Evolutionary conservation across 2,329 filamentous ascomycete genomes (phyloP), one percentile per base, ranked within the genome.

Genomic region (Xylariomycetidae sp.): DNA sequence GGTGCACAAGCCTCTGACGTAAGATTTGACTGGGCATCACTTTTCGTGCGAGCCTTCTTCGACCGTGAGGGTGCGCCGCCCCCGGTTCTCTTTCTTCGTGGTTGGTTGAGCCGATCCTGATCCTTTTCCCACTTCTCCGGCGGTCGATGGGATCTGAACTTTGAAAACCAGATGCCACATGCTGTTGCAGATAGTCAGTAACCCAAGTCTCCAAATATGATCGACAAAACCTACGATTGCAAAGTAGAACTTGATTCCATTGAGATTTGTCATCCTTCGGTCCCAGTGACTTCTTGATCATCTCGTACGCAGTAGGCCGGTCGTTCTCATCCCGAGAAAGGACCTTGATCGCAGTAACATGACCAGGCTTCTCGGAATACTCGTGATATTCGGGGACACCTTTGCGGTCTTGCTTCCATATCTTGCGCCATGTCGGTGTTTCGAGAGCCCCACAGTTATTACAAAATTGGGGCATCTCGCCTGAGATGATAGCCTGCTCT

Each of bases 381-480:
- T 87, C 78, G 29, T 85, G 72, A 39, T 82, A 77, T 3, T 75
- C 71, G 1, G 88, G 87, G 19, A 72, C 71, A 2, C 87, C 88
- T 12, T 77, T 66, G 28, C 82, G 72, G 6, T 85, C 72, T 51
- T 88, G 87, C n/a, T 80, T 80, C 72, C 84, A 96, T 10, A 92
- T 87, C 53, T 90, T 92, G 40, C 92, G 81, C 92, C 92, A 98
- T 0, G 90, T 96, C 0, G 90, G 87, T 1, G 92, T 98, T 50
- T 97, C 86, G 37, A 98, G 94, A 6, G 88, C 85, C 5, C 92
- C 92, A 50, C 92, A 98, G 50, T 97, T 95, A 43, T 77, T 77
- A 58, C 92, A 98, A 53, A 82, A 97, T 1, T 84, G 82, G 1
- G 92, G 92, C 69, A 89, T 83, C 45, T 88, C 77, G 5, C 92